These are phyloP conservation scores for Pelargonium fulgidum DNA, from an alignment of 441 rosid species.

Conservation along the genomic window DNA sequence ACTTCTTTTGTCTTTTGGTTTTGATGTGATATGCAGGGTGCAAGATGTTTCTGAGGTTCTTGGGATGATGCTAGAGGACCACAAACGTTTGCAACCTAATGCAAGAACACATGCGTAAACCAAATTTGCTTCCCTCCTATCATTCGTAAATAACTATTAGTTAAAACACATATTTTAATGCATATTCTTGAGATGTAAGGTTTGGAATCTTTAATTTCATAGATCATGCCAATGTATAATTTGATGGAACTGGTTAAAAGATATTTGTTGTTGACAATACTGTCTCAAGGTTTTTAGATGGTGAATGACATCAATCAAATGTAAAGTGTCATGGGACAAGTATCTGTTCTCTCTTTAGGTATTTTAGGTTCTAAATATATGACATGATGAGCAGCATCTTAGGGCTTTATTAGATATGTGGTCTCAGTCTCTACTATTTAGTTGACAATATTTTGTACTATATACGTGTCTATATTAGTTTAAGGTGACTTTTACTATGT, in stretches of 20 bases:
- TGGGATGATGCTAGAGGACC: conserved; percentile 97
- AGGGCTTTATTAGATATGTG: not conserved
- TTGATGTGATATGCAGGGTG: conserved; percentile 45
- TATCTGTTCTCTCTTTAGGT: not conserved
- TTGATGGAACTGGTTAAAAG: not conserved
- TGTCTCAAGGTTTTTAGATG: not conserved
- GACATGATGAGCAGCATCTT: not conserved
- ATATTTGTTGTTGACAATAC: not conserved
- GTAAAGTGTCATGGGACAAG: not conserved
- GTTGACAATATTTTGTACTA: not conserved
- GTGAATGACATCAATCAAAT: not conserved
- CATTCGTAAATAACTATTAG: not conserved
- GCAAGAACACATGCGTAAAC: conserved; percentile 82
- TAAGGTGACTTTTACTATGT: not conserved
- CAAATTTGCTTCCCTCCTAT: conserved; percentile 10
- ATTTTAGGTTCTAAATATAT: not conserved
- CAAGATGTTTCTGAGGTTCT: conserved; percentile 96
- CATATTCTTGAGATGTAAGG: conserved; percentile 2
- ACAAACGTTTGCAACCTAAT: conserved; percentile 84
- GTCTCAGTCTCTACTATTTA: not conserved
- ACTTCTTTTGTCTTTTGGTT: conserved; percentile 1
- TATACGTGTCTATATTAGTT: not conserved
- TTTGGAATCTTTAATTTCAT: not conserved
- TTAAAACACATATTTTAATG: not conserved
- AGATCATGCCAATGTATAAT: not conserved